These are phyloP conservation scores for Phytophthora citrophthora DNA, from an alignment of 352 stramenopile genomes.

Conservation along the genomic window DNA sequence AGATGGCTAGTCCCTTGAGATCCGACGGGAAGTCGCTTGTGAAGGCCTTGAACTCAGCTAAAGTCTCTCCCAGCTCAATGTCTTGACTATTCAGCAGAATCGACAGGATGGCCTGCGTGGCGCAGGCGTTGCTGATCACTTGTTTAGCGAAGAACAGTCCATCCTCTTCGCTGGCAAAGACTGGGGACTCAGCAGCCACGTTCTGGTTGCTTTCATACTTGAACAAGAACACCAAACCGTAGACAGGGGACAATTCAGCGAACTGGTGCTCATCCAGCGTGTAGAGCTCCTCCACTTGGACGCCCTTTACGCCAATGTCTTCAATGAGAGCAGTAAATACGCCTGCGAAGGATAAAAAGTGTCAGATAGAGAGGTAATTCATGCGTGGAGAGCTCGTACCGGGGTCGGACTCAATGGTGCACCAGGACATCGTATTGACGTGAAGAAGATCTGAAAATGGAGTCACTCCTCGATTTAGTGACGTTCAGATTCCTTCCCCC, in stretches of 20 bases:
- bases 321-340: conserved; percentile 94
- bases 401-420: conserved; percentile 82
- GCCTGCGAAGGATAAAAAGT: conserved; percentile 31
- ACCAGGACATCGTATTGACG: conserved; percentile 60
- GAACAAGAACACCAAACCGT: conserved; percentile 97
- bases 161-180: conserved; percentile 43
- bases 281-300: conserved; percentile 96
- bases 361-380: neutral
- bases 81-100: conserved; percentile 93
- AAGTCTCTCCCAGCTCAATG: conserved; percentile 68
- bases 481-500: no score
- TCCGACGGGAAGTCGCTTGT: conserved; percentile 78
- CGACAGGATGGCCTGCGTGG: conserved; percentile 96
- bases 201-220: conserved; percentile 88
- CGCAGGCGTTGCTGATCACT: conserved; percentile 97
- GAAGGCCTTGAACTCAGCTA: conserved; percentile 84
- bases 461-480: conserved; percentile 3
- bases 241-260: conserved; percentile 72
- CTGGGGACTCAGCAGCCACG: conserved; percentile 28
- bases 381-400: conserved; percentile 29
- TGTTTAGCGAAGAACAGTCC: conserved; percentile 96
- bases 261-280: conserved; percentile 91
- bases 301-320: conserved; percentile 91
- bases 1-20: conserved; percentile 86
- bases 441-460: neutral